Base-by-base conservation (phyloP, 2,329 filamentous ascomycete genomes). In the Helicocarpus griseus region DNA sequence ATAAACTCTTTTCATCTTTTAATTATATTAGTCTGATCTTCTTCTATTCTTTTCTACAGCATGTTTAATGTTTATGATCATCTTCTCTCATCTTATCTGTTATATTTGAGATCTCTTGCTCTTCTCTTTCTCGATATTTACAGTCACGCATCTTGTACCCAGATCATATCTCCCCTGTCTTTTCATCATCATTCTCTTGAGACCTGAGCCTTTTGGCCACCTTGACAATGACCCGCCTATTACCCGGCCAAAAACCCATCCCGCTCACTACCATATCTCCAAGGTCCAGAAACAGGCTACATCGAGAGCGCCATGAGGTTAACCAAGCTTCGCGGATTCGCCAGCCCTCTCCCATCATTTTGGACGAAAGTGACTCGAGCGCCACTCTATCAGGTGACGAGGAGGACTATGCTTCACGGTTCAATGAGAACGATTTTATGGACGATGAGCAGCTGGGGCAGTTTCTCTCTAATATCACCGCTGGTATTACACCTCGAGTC, bases 361-460 rank as follows among this genome's bases (percentile, higher is more conserved):
- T 39, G n/a, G 47, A 49, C 22, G 47, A 49, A 13, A 49, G 24
- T 2, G 14, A 35, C 24, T n/a, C 24, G n/a, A 33, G 35, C 4
- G 47, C 41, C 2, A 41, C 46, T 6, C 31, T 52, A 2, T 14
- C 45, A 3, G 50, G 48, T 6, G 47, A 49, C 2, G 22, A 29
- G 1, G 28, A 41, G 50, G 13, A 24, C 4, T 6, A 8, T 26
- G 36, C 22, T 44, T 41, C 26, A 29, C 39, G 38, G 14, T 54
- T 62, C 33, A 35, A 52, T 5, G 54, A 59, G 1, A 58, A 57
- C 1, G 63, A 66, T 22, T 65, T 59, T 22, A 48, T 62, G 4
- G 57, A 59, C 0, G 64, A 66, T n/a, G 60, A 62, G 5, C 54
- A 59, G 3, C 60, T 63, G 9, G 54, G 57, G 6, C 26, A 31